Percentiles rank a stretch among this genome's conserved stretches.
Conservation (phyloP, 179 eudicot species). For the Spinacia oleracea region DNA sequence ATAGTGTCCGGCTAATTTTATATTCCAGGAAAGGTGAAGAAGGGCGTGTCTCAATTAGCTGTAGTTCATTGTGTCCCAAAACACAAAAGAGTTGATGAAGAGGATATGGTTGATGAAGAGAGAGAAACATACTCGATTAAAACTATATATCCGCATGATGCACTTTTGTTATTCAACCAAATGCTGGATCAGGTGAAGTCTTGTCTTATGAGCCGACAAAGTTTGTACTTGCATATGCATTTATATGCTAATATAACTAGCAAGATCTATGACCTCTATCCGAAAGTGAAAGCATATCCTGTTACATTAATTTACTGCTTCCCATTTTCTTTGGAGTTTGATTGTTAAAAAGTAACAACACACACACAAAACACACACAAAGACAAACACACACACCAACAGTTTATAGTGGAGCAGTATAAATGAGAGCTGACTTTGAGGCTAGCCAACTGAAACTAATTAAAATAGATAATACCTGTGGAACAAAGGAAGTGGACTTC, state of each 20-base stretch:
- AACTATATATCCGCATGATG: slow-evolving; percentile 50
- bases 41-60: slow-evolving; percentile 42
- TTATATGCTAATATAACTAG: neutral
- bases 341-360: too few relatives aligned
- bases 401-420: neutral
- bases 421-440: neutral
- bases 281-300: neutral
- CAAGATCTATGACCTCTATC: neutral
- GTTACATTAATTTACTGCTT: neutral
- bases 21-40: slow-evolving; percentile 66
- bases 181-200: slow-evolving; percentile 68
- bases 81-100: slow-evolving; percentile 35
- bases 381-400: too few relatives aligned
- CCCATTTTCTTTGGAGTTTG: neutral
- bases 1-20: neutral
- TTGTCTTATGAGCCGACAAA: neutral
- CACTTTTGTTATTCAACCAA: slow-evolving; percentile 57
- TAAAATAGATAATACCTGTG: neutral
- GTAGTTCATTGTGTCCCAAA: slow-evolving; percentile 54
- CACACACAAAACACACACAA: too few relatives aligned
- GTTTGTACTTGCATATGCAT: neutral
- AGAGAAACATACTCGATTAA: slow-evolving; percentile 26
- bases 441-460: neutral
- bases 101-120: slow-evolving; percentile 43
- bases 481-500: neutral